These are phyloP conservation scores for Fusarium keratoplasticum DNA, from an alignment of 2,329 filamentous ascomycete genomes.

Conservation along the genomic window DNA sequence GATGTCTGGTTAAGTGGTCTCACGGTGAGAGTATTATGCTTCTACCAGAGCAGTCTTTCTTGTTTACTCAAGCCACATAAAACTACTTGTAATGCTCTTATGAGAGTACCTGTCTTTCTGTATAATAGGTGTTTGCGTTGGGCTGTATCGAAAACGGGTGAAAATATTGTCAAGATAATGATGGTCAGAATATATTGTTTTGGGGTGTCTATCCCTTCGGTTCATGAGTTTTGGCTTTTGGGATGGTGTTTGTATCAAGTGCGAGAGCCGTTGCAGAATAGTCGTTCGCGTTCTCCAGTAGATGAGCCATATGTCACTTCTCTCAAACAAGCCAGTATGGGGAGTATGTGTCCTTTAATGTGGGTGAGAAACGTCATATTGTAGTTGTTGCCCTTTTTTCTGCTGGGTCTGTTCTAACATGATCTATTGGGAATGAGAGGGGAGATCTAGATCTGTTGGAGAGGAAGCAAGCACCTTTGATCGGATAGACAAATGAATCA, in stretches of 20 bases:
- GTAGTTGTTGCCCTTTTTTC: not conserved
- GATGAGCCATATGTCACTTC: not conserved
- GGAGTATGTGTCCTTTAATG: not conserved
- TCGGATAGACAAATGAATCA: not conserved
- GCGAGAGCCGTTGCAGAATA: not conserved
- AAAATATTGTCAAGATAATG: not conserved
- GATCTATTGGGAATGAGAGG: not conserved
- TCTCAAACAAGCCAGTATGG: not conserved
- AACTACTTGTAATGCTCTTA: not conserved
- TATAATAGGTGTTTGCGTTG: constrained; percentile 8
- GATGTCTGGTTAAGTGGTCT: constrained; percentile 75
- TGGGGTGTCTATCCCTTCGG: not conserved
- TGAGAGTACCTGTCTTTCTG: not conserved
- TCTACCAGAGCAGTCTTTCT: not conserved
- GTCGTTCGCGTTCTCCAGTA: not conserved
- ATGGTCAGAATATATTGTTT: constrained; percentile 6
- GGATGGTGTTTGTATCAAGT: not conserved
- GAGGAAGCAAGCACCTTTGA: not conserved
- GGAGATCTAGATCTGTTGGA: not conserved
- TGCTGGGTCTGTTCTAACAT: not conserved
- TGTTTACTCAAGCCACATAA: not conserved
- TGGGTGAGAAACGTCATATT: not conserved
- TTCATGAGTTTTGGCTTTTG: not conserved
- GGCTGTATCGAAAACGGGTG: constrained; percentile 11
- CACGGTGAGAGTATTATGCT: not conserved